phyloP scores from a whole-genome alignment of 2,329 filamentous ascomycete genomes.

The Cryoendolithus antarcticus region DNA sequence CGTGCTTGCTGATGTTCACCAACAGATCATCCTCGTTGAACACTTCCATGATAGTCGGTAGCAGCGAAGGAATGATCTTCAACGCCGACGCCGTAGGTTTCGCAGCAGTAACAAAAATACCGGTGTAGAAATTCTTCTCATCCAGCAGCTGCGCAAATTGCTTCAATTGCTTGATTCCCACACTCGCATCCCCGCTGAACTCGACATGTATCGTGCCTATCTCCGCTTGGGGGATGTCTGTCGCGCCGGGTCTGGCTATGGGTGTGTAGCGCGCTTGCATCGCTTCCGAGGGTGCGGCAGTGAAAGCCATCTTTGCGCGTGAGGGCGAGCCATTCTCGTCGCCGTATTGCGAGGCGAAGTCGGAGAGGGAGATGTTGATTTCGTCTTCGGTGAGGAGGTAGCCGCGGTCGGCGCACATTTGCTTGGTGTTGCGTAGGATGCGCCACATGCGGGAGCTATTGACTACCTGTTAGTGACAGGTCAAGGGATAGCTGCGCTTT shows the following conservation, averaged over 20 bases:
- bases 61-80: slow-evolving; percentile 70
- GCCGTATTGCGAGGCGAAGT: slow-evolving; percentile 62
- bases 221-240: slow-evolving; percentile 39
- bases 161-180: slow-evolving; percentile 89
- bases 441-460: slow-evolving; percentile 64
- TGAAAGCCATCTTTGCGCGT: slow-evolving; percentile 78
- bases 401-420: slow-evolving; percentile 92
- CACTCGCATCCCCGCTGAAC: slow-evolving; percentile 66
- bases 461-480: slow-evolving; percentile 1
- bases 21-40: slow-evolving; percentile 93
- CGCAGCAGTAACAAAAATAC: slow-evolving; percentile 77
- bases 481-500: neutral
- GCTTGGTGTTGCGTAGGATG: slow-evolving; percentile 82
- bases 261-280: slow-evolving; percentile 81
- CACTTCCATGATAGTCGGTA: slow-evolving; percentile 74
- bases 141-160: slow-evolving; percentile 73
- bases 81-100: slow-evolving; percentile 76
- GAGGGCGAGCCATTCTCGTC: slow-evolving; percentile 61
- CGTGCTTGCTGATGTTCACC: slow-evolving; percentile 96
- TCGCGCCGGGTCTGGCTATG: slow-evolving; percentile 49
- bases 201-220: slow-evolving; percentile 88
- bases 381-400: slow-evolving; percentile 88
- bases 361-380: slow-evolving; percentile 71
- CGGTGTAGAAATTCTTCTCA: slow-evolving; percentile 71
- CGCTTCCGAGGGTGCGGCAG: slow-evolving; percentile 65